Base-by-base conservation (phyloP, 2,329 filamentous ascomycete genomes). In the Claviceps purpurea region DNA sequence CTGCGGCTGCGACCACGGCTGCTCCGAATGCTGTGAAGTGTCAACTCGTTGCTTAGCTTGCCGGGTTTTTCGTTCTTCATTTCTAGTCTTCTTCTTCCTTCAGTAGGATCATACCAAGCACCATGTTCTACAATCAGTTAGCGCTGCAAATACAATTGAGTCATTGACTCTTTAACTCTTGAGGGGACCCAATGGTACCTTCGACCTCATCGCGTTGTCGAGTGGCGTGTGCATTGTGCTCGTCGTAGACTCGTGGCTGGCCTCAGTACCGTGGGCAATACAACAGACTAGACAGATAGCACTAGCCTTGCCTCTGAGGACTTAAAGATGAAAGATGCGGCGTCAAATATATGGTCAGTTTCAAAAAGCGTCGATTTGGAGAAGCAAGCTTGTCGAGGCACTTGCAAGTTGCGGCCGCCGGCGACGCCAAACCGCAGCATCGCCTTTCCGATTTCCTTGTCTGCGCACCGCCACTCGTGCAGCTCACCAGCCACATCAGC, bases 1-100 rank as follows among this genome's bases (percentile, higher is more conserved):
- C 81, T 16, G 89, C 85, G 2, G 85, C 89, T 2, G 86, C 88
- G 6, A 87, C 86, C 14, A 96, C 78, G 50, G 94, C 76, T 10
- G 86, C 87, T 4, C 85, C 82, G 64, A 96, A 96, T 18, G 83
- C 87, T 83, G 48, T 5, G 14, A n/a, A 18, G 8, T 39, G 49
- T 50, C 49, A 50, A 44, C 30, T 38, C 20, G 41, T 38, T 34
- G 4, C 3, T 34, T 34, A 4, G 30, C 30, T 22, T 46, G 18
- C 18, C 18, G 18, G 2, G 11, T 46, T 10, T 34, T 46, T 34
- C 2, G 6, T 26, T 26, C 16, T 18, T 34, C 10, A 22, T 24
- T 14, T 45, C 18, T 41, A 18, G n/a, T 18, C 18, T 16, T 11
- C 20, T 24, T 43, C 22, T 34, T 42, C 30, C n/a, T 26, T 22